phyloP scores from a whole-genome alignment of 1,139 yeast genomes.

The Sugiyamaella paludigena region DNA sequence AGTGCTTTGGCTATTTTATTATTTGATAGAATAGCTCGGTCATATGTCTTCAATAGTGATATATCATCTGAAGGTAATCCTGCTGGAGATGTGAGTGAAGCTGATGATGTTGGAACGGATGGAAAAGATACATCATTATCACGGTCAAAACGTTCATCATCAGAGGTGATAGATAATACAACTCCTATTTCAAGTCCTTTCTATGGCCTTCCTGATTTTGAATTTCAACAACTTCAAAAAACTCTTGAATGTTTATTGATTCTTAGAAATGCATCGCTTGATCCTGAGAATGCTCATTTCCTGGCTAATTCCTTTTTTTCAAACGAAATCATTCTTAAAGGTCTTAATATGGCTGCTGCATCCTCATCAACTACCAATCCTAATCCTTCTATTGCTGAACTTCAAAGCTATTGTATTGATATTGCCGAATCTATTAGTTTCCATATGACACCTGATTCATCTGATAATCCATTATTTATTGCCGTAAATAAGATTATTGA shows the following conservation, averaged over 20 bases:
- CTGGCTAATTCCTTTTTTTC: constrained; percentile 52
- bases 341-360: constrained; percentile 44
- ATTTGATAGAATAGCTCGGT: constrained; percentile 10
- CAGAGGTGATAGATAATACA: too few relatives aligned
- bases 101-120: constrained; percentile 16
- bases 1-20: constrained; percentile 35
- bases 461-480: constrained; percentile 42
- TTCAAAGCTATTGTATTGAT: constrained; percentile 69
- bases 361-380: constrained; percentile 33
- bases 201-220: constrained; percentile 23
- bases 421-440: constrained; percentile 82
- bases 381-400: constrained; percentile 45
- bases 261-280: constrained; percentile 78
- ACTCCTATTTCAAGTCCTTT: constrained; percentile 5
- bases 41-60: constrained; percentile 1
- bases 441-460: constrained; percentile 69
- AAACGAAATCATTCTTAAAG: constrained; percentile 44
- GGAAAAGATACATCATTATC: background rate
- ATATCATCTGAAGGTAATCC: too few relatives aligned
- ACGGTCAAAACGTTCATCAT: too few relatives aligned
- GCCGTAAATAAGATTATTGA: constrained; percentile 26
- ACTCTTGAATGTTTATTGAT: constrained; percentile 66
- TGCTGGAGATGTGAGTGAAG: constrained; percentile 19
- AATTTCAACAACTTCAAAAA: constrained; percentile 41
- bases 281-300: constrained; percentile 76